phyloP scores from a whole-genome alignment of 495 filamentous ascomycete species.

The Penicillium lagena region DNA sequence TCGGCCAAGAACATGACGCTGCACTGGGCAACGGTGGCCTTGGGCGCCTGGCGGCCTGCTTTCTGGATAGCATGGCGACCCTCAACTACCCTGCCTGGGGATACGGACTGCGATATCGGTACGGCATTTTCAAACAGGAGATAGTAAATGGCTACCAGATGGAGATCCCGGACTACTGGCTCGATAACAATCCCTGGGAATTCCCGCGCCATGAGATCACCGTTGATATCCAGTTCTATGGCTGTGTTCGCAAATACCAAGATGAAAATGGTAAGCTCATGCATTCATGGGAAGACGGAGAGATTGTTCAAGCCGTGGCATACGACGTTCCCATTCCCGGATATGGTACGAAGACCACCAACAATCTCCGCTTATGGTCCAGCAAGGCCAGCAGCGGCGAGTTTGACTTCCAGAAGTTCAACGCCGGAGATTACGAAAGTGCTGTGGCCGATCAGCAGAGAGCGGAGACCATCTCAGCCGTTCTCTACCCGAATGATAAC shows the following conservation, averaged over 20 bases:
- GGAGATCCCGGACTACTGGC: constrained; percentile 97
- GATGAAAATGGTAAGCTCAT: constrained; percentile 70
- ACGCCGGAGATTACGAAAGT: constrained; percentile 94
- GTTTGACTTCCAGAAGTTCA: constrained; percentile 99
- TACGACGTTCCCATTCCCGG: constrained; percentile 96
- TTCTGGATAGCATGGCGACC: constrained; percentile 91
- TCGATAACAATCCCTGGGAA: constrained; percentile 99
- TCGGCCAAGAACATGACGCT: constrained; percentile 91
- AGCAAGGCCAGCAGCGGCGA: constrained; percentile 95
- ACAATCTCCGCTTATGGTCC: constrained; percentile 94
- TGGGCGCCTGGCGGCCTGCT: constrained; percentile 90
- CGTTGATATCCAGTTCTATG: constrained; percentile 96
- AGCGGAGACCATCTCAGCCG: constrained; percentile 95
- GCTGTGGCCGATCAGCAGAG: constrained; percentile 93
- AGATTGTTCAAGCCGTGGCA: constrained; percentile 86
- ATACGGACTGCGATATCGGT: constrained; percentile 89
- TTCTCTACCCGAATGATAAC: constrained; percentile 97
- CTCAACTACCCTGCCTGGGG: constrained; percentile 96
- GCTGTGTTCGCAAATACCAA: constrained; percentile 63
- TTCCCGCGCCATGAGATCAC: constrained; percentile 92
- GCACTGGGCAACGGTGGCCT: constrained; percentile 94
- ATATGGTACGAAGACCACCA: constrained; percentile 81
- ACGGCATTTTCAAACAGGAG: constrained; percentile 99
- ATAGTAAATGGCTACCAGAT: constrained; percentile 97
- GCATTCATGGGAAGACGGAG: constrained; percentile 81